phyloP scores from a whole-genome alignment of 2,329 filamentous ascomycete species.

The Malbranchea zuffiana region DNA sequence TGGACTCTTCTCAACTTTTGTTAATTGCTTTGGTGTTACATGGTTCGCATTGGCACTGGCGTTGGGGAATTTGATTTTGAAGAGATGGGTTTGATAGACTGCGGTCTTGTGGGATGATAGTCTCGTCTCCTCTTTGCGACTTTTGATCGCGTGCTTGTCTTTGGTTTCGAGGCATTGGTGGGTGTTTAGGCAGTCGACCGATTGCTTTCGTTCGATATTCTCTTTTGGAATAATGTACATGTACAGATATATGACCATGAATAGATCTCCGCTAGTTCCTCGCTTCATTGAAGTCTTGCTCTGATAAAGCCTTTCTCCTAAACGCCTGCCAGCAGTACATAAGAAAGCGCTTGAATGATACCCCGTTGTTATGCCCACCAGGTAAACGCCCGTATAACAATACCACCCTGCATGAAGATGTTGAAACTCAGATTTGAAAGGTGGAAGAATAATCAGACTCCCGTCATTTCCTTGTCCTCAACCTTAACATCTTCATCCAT shows the following conservation, averaged over 20 bases:
- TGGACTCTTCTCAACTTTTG: not conserved
- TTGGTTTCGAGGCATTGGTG: slow-evolving; percentile 2
- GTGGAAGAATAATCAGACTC: slow-evolving; percentile 23
- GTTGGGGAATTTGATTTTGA: no score
- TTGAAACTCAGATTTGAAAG: no score
- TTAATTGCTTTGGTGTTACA: not conserved
- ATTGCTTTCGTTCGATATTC: slow-evolving; percentile 1
- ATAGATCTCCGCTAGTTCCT: slow-evolving; percentile 15
- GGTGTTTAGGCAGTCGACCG: slow-evolving; percentile 8
- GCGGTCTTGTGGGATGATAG: no score
- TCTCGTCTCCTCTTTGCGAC: no score
- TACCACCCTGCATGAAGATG: no score
- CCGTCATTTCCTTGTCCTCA: slow-evolving; percentile 35
- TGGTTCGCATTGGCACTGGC: no score
- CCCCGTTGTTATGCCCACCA: no score
- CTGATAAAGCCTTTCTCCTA: slow-evolving; percentile 9
- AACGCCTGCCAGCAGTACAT: no score
- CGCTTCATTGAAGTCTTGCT: no score
- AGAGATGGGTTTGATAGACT: no score
- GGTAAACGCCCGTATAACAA: no score
- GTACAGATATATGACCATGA: slow-evolving; percentile 9
- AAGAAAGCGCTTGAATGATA: no score
- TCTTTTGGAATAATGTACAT: slow-evolving; percentile 13
- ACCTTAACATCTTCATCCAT: slow-evolving; percentile 28
- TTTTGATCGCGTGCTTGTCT: not conserved